Evolutionary conservation across 2,329 filamentous ascomycete species (phyloP).

Genomic region (Scedosporium boydii): DNA sequence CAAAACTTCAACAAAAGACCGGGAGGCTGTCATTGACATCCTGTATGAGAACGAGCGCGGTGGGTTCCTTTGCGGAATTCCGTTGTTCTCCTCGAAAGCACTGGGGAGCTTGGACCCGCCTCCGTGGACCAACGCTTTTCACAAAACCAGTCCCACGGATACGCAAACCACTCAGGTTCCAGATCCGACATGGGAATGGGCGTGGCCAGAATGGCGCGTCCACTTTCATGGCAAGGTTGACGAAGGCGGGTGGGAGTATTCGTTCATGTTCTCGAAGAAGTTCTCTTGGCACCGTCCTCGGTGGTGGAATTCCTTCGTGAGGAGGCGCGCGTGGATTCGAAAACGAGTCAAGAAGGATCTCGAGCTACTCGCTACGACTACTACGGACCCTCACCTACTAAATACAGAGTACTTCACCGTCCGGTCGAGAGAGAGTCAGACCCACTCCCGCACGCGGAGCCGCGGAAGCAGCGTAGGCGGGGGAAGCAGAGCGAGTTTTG

Average conservation of each 20-base stretch:
- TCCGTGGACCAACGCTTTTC: slow-evolving; percentile 69
- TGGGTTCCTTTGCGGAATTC: slow-evolving; percentile 77
- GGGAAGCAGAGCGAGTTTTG: slow-evolving; percentile 26
- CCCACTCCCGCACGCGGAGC: slow-evolving; percentile 16
- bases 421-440: slow-evolving; percentile 34
- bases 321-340: slow-evolving; percentile 78
- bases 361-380: neutral
- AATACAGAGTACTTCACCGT: slow-evolving; percentile 75
- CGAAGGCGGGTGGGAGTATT: slow-evolving; percentile 93
- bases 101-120: slow-evolving; percentile 78
- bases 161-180: slow-evolving; percentile 86
- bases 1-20: slow-evolving; percentile 10
- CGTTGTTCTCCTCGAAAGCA: slow-evolving; percentile 80
- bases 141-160: slow-evolving; percentile 50
- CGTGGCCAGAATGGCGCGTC: slow-evolving; percentile 55
- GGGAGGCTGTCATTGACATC: slow-evolving; percentile 63
- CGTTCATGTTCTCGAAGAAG: slow-evolving; percentile 66
- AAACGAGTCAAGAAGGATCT: slow-evolving; percentile 54
- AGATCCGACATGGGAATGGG: slow-evolving; percentile 93
- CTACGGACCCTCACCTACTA: slow-evolving; percentile 54
- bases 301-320: slow-evolving; percentile 95
- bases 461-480: slow-evolving; percentile 16
- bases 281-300: slow-evolving; percentile 82
- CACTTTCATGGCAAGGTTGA: slow-evolving; percentile 72
- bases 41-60: slow-evolving; percentile 95